phyloP scores from a whole-genome alignment of 2,329 filamentous ascomycete genomes.

The Fusarium piperis region DNA sequence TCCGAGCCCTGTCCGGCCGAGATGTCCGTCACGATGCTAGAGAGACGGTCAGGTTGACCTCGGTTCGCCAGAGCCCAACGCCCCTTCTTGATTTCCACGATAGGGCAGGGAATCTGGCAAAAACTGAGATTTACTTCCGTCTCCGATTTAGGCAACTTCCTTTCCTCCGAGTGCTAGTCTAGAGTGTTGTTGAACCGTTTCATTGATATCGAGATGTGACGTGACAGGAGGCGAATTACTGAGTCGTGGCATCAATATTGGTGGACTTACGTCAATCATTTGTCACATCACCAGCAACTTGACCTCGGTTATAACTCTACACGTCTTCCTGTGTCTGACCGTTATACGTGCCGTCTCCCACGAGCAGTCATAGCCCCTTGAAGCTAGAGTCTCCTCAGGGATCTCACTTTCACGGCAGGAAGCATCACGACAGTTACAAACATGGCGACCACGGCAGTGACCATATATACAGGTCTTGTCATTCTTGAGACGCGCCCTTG shows the following conservation, averaged over 20 bases:
- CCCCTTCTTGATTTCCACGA: constrained; percentile 5
- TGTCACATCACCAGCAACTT: background rate
- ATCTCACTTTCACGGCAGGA: background rate
- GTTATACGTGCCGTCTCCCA: background rate
- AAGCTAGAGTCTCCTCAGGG: background rate
- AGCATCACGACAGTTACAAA: background rate
- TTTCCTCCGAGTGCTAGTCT: constrained; percentile 28
- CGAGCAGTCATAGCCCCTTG: background rate
- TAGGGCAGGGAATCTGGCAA: background rate
- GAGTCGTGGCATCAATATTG: constrained; percentile 1
- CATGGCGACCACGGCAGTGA: background rate
- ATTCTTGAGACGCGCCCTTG: background rate
- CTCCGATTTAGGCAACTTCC: constrained; percentile 32
- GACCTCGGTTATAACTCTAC: constrained; percentile 27
- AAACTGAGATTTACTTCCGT: constrained; percentile 6
- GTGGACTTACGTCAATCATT: constrained; percentile 3
- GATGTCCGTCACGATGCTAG: constrained; percentile 4
- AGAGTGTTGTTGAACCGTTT: constrained; percentile 6
- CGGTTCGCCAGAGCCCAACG: constrained; percentile 18
- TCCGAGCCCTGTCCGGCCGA: constrained; percentile 10
- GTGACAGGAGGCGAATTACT: constrained; percentile 4
- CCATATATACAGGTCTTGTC: background rate
- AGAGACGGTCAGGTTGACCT: constrained; percentile 29
- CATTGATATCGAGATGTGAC: constrained; percentile 14
- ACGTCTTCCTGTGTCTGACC: background rate